A percentile compares a stretch with the other conserved stretches of the same genome.
Conservation (phyloP, 2,329 filamentous ascomycete genomes). For the Colletotrichum eleusines region DNA sequence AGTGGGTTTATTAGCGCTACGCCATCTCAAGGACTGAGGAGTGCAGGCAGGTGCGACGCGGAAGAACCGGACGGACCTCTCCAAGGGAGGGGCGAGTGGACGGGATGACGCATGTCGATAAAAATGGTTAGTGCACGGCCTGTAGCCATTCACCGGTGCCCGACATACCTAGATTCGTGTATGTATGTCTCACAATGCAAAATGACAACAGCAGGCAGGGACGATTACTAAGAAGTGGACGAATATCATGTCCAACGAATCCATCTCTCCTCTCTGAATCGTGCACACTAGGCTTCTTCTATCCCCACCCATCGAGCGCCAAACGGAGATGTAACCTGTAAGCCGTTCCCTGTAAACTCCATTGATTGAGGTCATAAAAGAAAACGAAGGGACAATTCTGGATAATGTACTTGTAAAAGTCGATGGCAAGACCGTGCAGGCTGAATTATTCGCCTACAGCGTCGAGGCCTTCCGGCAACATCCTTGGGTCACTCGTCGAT, state of each 20-base stretch:
- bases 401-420: conserved; percentile 69
- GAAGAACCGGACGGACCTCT: conserved; percentile 28
- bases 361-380: not conserved
- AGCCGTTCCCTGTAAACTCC: not conserved
- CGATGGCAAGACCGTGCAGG: conserved; percentile 70
- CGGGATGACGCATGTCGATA: conserved; percentile 35
- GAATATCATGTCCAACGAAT: not conserved
- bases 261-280: not conserved
- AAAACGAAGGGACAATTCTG: conserved; percentile 71
- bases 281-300: not conserved
- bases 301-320: not conserved
- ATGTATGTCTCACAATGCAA: too few relatives aligned
- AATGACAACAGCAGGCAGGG: not conserved
- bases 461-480: conserved; percentile 63
- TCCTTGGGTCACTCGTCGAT: conserved; percentile 73
- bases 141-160: not conserved
- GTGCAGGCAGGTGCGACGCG: conserved; percentile 27
- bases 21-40: conserved; percentile 1
- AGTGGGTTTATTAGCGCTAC: conserved; percentile 10
- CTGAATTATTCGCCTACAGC: conserved; percentile 70
- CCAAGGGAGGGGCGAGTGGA: conserved; percentile 20
- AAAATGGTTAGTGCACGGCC: conserved; percentile 31
- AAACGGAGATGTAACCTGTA: not conserved
- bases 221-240: not conserved
- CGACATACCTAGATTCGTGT: too few relatives aligned